Evolutionary conservation across 2,329 filamentous ascomycete species (phyloP).

Genomic region (Clarireedia hainanense): DNA sequence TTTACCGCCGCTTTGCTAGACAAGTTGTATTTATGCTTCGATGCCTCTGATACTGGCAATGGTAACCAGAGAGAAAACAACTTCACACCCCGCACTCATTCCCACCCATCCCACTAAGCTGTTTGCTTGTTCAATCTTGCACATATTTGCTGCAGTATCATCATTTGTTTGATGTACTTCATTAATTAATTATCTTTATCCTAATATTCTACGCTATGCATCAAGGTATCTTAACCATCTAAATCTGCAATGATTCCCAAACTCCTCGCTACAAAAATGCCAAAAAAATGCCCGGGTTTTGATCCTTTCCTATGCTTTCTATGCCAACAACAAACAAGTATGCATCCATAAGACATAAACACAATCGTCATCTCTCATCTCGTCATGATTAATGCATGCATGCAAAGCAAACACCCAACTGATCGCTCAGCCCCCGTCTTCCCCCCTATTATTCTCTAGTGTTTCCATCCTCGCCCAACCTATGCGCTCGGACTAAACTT

Average conservation of each 20-base stretch:
- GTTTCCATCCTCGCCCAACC: neutral
- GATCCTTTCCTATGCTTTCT: neutral
- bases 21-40: too few relatives aligned
- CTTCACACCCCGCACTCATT: too few relatives aligned
- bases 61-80: too few relatives aligned
- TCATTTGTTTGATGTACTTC: too few relatives aligned
- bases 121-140: too few relatives aligned
- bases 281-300: neutral
- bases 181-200: too few relatives aligned
- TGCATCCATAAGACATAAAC: neutral
- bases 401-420: neutral
- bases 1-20: too few relatives aligned
- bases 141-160: too few relatives aligned
- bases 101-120: too few relatives aligned
- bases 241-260: neutral
- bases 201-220: too few relatives aligned
- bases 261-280: neutral
- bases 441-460: neutral
- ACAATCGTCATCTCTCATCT: too few relatives aligned
- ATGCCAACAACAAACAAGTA: neutral
- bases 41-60: too few relatives aligned
- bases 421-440: neutral
- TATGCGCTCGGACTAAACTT: constrained; percentile 26
- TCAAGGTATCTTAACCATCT: neutral
- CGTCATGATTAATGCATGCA: neutral